Base-by-base conservation (phyloP, 208 protist species). In the Willaertia magna region DNA sequence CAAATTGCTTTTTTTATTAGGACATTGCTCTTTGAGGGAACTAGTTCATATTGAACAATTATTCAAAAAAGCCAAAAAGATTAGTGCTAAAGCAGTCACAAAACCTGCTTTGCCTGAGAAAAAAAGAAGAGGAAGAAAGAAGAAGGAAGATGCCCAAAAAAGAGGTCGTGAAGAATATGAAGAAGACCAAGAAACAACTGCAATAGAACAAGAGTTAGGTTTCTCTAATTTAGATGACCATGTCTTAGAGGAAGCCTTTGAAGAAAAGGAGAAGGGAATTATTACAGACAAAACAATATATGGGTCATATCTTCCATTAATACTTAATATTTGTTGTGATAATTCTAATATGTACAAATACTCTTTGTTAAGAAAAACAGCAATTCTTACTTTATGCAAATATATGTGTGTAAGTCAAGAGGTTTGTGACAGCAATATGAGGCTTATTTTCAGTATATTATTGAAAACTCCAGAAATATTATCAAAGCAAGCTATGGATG, bases 371-470 rank as follows among this genome's bases (percentile, higher is more conserved):
- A 22, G 26, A 20, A 76, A 2, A 74, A 18, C 6, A 42, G 90
- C 92, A 16, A 87, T 88, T 11, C 49, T 93, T 6, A 78, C 91
- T 2, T 67, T 95, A 4, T 87, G 55, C 67, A 95, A 94, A 86
- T 89, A 90, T 34, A 95, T 95, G 93, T 88, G 82, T 85, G 87
- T 94, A 0, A 78, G 76, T 43, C 18, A 39, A 39, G 14, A 76
- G 1, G 92, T 91, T 42, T 95, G 93, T 85, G 86, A 91, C n/a
- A 0, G 74, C 16, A 48, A 94, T 47, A 74, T 95, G 16, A 88
- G 87, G 51, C 78, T 94, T 7, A n/a, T 95, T 0, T 91, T 95
- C 48, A 92, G 91, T 0, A 16, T 92, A 0, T 79, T 93, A 0
- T 30, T 47, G 9, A 84, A 48, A 61, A 14, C 16, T 40, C 40